Conservation (phyloP, 2,329 filamentous ascomycete genomes). For the Juglanconis juglandina region DNA sequence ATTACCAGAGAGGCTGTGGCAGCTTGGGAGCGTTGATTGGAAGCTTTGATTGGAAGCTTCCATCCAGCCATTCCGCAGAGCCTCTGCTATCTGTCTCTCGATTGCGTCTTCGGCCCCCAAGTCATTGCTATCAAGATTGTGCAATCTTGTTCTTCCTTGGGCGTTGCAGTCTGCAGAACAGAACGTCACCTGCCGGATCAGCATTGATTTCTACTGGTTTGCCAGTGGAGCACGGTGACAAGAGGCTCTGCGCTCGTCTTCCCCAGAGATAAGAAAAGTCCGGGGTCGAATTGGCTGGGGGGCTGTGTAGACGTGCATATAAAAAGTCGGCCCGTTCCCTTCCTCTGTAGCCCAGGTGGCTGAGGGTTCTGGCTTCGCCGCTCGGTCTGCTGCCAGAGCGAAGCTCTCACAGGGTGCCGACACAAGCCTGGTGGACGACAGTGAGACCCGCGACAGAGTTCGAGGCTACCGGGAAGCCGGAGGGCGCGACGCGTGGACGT, state of each 20-base stretch:
- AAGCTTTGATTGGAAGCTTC: not conserved
- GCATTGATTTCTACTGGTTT: not conserved
- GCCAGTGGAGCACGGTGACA: not conserved
- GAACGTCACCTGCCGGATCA: constrained; percentile 6
- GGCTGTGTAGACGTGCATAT: not conserved
- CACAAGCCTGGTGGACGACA: not conserved
- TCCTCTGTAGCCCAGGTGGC: not conserved
- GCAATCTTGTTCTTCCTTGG: not conserved
- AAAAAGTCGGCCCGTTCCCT: not conserved
- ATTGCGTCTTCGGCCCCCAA: not conserved
- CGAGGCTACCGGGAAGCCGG: no score
- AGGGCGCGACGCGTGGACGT: no score
- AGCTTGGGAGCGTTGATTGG: not conserved
- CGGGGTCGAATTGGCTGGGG: not conserved
- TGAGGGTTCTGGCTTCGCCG: no score
- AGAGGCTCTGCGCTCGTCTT: not conserved
- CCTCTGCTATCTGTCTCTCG: not conserved
- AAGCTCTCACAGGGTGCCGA: not conserved
- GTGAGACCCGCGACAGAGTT: no score
- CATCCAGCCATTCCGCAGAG: not conserved
- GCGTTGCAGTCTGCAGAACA: not conserved
- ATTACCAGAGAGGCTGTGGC: not conserved
- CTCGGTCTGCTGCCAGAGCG: not conserved
- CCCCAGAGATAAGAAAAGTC: constrained; percentile 4
- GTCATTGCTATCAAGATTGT: constrained; percentile 2